Percentiles rank a stretch among this genome's conserved stretches.
Conservation (phyloP, 768 basidiomycete species). For the Pseudohyphozyma bogoriensis region DNA sequence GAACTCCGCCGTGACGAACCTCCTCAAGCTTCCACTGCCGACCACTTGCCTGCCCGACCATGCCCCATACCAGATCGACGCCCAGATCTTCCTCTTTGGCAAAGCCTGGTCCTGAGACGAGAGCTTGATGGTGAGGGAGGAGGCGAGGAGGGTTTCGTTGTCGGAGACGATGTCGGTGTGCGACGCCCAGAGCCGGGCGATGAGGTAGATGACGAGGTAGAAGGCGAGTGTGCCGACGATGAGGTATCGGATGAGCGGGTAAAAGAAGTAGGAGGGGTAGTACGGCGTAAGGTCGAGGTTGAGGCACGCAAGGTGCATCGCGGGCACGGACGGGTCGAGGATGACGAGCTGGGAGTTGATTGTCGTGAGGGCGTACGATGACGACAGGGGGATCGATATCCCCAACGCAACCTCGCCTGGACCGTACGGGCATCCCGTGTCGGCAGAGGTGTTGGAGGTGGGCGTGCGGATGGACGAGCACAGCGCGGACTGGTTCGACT, state of each 20-base stretch:
- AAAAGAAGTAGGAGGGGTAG: constrained; percentile 41
- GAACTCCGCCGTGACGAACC: constrained; percentile 89
- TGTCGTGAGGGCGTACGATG: constrained; percentile 65
- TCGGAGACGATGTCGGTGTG: constrained; percentile 62
- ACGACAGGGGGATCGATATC: constrained; percentile 52
- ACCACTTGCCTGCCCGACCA: constrained; percentile 84
- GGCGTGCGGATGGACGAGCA: constrained; percentile 56
- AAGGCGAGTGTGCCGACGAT: constrained; percentile 50
- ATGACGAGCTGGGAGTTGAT: constrained; percentile 73
- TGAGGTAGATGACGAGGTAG: constrained; percentile 73
- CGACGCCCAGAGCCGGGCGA: constrained; percentile 70
- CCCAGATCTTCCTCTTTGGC: constrained; percentile 54
- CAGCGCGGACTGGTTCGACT: constrained; percentile 59
- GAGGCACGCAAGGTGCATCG: constrained; percentile 71
- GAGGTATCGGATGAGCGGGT: constrained; percentile 38
- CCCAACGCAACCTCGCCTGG: constrained; percentile 75
- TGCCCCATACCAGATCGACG: constrained; percentile 82
- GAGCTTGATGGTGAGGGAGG: constrained; percentile 29
- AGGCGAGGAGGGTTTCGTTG: constrained; percentile 52
- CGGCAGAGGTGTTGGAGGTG: constrained; percentile 40
- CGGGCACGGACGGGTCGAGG: constrained; percentile 62
- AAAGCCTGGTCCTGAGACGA: constrained; percentile 1
- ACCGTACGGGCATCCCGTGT: constrained; percentile 58
- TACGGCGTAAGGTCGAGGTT: constrained; percentile 65
- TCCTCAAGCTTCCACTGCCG: constrained; percentile 69